These are phyloP conservation scores for Leishmania major DNA, from an alignment of 208 protist genomes.

Conservation along the genomic window DNA sequence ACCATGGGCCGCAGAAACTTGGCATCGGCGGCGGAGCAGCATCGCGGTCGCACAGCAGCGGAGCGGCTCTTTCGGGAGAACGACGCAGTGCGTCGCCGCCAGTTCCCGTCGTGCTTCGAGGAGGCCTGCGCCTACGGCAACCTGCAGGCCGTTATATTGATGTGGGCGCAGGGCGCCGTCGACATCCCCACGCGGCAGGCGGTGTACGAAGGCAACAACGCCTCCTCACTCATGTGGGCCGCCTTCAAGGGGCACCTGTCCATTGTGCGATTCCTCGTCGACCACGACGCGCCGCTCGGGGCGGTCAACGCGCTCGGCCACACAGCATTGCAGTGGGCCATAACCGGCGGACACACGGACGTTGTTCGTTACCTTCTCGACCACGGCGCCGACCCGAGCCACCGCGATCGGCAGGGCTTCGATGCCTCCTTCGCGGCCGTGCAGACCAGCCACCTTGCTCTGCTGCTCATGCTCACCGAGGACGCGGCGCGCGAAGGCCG, in stretches of 20 bases:
- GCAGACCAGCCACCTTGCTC: constrained; percentile 45
- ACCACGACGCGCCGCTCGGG: constrained; percentile 54
- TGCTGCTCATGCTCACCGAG: constrained; percentile 68
- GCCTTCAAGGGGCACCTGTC: constrained; percentile 52
- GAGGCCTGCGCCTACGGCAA: constrained; percentile 72
- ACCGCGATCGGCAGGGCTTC: constrained; percentile 58
- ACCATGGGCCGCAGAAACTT: constrained; percentile 25
- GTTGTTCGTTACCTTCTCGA: constrained; percentile 68
- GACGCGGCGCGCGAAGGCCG: constrained; percentile 24
- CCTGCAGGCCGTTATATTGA: constrained; percentile 48
- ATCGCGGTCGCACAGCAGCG: background rate
- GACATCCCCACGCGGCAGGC: constrained; percentile 35
- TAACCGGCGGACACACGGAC: constrained; percentile 45
- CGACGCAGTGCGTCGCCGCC: constrained; percentile 39
- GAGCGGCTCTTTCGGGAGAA: constrained; percentile 20
- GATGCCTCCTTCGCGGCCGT: constrained; percentile 71
- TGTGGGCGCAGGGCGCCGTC: constrained; percentile 60
- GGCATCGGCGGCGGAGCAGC: constrained; percentile 7
- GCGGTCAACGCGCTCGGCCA: constrained; percentile 51
- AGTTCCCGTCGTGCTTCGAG: constrained; percentile 50
- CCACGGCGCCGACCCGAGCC: constrained; percentile 57
- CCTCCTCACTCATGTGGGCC: constrained; percentile 80
- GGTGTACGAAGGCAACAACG: constrained; percentile 59
- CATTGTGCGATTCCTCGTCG: constrained; percentile 73
- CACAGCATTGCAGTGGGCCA: constrained; percentile 70